Evolutionary conservation across 345 rosid genomes (phyloP).

Genomic region (Mallotus nudiflorus): DNA sequence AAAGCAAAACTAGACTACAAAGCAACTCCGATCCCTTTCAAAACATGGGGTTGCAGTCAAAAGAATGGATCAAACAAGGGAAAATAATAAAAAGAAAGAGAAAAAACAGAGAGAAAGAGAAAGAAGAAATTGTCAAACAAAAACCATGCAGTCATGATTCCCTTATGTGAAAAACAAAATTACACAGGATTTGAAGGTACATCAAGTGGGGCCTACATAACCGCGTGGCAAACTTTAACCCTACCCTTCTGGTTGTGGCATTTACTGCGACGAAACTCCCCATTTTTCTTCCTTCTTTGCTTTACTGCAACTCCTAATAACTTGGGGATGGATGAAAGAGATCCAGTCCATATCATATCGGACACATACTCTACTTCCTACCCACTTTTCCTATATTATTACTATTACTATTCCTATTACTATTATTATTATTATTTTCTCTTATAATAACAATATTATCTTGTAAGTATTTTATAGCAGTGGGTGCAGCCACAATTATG

Average conservation of each 20-base stretch:
- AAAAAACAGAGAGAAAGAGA: no score
- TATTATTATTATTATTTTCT: no score
- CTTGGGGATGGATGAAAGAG: slow-evolving; percentile 10
- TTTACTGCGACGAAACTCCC: neutral
- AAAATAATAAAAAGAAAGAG: no score
- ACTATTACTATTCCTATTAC: no score
- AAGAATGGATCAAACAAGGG: no score
- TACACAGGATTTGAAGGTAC: slow-evolving; percentile 13
- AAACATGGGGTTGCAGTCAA: no score
- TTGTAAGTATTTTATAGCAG: slow-evolving; percentile 18
- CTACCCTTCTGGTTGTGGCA: slow-evolving; percentile 14
- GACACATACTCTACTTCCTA: neutral
- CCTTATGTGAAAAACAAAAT: slow-evolving; percentile 7
- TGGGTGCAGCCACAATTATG: neutral
- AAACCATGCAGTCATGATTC: neutral
- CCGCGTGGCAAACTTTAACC: slow-evolving; percentile 25
- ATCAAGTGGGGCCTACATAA: slow-evolving; percentile 20
- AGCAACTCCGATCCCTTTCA: no score
- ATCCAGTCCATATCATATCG: no score
- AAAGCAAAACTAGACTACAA: no score
- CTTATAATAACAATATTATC: no score
- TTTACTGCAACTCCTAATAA: slow-evolving; percentile 19
- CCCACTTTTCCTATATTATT: neutral
- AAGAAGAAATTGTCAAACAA: neutral
- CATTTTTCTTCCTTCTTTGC: neutral